Evolutionary conservation across 768 basidiomycete species (phyloP), one percentile per base, ranked within the genome.

Genomic region (Lactarius sanguifluus): DNA sequence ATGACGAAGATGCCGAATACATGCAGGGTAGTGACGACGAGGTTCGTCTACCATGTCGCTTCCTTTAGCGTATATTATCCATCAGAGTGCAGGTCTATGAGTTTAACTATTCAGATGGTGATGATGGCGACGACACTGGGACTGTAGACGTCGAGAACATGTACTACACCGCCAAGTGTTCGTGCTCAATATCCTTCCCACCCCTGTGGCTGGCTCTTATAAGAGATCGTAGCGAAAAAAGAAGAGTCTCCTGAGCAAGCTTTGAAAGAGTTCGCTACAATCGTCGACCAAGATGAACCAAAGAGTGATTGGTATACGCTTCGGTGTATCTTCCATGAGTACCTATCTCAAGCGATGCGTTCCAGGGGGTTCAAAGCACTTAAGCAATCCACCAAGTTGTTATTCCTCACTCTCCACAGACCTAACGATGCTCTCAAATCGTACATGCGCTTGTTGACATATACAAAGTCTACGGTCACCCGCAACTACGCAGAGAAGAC

Each of bases 91-190:
- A 95, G 93, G 94, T 94, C 73, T 97, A 97, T 77, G 94, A 86
- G 71, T 98, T 98, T 76, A 93, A 95, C 77, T 99, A 98, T 78
- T 96, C 95, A 52, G 96, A 94, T 77, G 89, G 85, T 59, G 93
- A 91, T 41, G 91, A 91, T 34, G 91, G 84, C 34, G 86, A 92
- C 64, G 91, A 91, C 71, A 83, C 86, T 1, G 90, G 85, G 58
- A 91, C 86, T 61, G 91, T 87, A 30, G 96, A 97, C 77, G 87
- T 97, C 55, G 97, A 99, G 80, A 99, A 99, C 75, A 87, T 95
- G 85, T 99, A 99, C 79, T 98, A 98, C 76, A 91, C 89, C 58
- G 97, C 97, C 13, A 99, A 99, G 78, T 88, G 96, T 98, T 70
- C 60, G 89, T 77, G 66, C 50, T n/a, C 32, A 32, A 15, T 16